Evolutionary conservation across 176 grass and related monocot genomes (phyloP), one percentile per base, ranked within the genome.

Genomic region (Miscanthus lutarioriparius): DNA sequence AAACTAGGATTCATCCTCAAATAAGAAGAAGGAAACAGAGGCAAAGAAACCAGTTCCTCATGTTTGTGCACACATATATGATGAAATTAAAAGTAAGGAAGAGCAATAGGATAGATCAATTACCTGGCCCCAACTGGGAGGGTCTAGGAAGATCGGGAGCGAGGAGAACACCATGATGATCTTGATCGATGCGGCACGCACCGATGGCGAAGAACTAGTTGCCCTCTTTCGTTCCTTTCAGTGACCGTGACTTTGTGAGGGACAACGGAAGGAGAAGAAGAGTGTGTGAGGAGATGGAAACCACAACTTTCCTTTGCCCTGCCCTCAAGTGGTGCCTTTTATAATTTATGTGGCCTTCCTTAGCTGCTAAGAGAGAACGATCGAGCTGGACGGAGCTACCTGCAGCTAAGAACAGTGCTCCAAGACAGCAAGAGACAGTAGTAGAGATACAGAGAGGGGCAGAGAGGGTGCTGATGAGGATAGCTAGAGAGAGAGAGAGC

Each of bases 121-220:
- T 86, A 99, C 97, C 97, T 99, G 97, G 67, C 80, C 91, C 97
- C 97, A 99, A 86, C 86, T 96, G 44, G 88, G 93, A 74, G 93
- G 93, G 43, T 99, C 97, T 74, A 90, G 86, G 91, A 92, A 96
- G 78, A 92, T 84, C 44, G 93, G 90, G 75, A 96, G 83, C 45
- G 97, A 99, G 61, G 97, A 92, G 78, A 99, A 99, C 72, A 96
- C 93, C 97, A 99, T 99, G 82, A 56, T 84, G 85, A 53, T 53
- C 49, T 53, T 53, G 49, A 51, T 64, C 8, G 40, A 14, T 5
- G 62, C 70, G 70, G 36, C 6, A 37, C 36, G 33, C 0, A 63
- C 39, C 44, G 14, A 37, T 40, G 58, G 25, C 9, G 66, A 90
- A 23, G 76, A 64, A 27, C 51, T 68, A 62, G 6, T 51, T 19